Base-by-base conservation (phyloP, 768 basidiomycete genomes). In the Daedaleopsis sinensis region DNA sequence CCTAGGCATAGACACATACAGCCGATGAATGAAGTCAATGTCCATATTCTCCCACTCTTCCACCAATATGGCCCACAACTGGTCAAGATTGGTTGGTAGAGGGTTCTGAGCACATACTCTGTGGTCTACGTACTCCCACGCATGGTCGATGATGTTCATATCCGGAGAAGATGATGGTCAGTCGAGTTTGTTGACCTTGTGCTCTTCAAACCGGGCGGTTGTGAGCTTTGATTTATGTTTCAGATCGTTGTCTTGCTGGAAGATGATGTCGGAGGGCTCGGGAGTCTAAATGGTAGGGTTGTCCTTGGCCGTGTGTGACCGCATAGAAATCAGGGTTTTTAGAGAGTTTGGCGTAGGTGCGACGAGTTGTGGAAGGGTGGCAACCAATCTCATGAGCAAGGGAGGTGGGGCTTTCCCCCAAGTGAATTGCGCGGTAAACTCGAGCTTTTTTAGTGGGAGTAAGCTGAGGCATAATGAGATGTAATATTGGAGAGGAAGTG, bases 131-230 rank as follows among this genome's bases (percentile, higher is more conserved):
- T 46, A 19, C 44, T 46, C 19, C 54, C 54, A 55, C 8, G 23
- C 54, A 55, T 55, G 54, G 23, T 55, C 42, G 23, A 55, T 55
- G 44, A 55, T 55, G 54, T 55, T 55, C 54, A 55, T 55, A 42
- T 55, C 54, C 9, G 42, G 54, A 46, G 54, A 44, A 21, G 39
- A 44, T 12, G 54, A 16, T 13, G 43, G n/a, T 42, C 54, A 55
- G 21, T 11, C 18, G 13, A 55, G 43, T 9, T 12, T n/a, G 12
- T 32, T 13, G 43, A 55, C 27, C 23, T 55, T 44, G 24, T 55
- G 54, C 10, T 43, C n/a, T 12, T 23, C 19, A 23, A 55, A 46
- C 54, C 54, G 46, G 11, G 42, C 12, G 23, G 3, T 39, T 46
- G 24, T 55, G 54, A 44, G 54, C 43, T 55, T 55, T n/a, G 12